Conservation (phyloP, 805 yeast species). For the Naumovozyma castellii region DNA sequence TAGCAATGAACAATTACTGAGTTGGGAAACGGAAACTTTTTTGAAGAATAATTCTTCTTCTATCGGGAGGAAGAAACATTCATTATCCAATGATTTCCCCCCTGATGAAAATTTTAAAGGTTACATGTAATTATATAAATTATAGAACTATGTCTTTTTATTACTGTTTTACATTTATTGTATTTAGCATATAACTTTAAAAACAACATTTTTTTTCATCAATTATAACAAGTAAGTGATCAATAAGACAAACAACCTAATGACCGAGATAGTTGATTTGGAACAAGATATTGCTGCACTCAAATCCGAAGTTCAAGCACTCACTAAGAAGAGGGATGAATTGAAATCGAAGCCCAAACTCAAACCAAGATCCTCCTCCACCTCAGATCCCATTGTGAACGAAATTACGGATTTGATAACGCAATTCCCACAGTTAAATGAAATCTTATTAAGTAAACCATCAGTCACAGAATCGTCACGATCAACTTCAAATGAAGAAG, state of each 20-base stretch:
- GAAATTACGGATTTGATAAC: slow-evolving; percentile 16
- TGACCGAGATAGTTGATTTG: slow-evolving; percentile 26
- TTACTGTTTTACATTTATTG: too few species aligned
- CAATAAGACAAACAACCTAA: slow-evolving; percentile 5
- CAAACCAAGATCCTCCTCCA: not conserved
- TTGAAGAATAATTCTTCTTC: not conserved
- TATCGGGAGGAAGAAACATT: too few species aligned
- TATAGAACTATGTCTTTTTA: too few species aligned
- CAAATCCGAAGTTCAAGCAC: slow-evolving; percentile 23
- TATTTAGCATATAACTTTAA: too few species aligned
- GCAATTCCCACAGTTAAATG: slow-evolving; percentile 18
- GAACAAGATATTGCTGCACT: slow-evolving; percentile 32
- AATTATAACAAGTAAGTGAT: too few species aligned
- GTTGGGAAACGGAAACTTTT: slow-evolving; percentile 3
- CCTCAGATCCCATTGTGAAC: slow-evolving; percentile 6
- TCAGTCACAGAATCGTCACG: not conserved
- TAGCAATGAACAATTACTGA: not conserved
- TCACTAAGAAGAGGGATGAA: slow-evolving; percentile 7
- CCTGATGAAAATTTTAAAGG: too few species aligned
- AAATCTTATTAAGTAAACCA: slow-evolving; percentile 8
- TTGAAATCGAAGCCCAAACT: slow-evolving; percentile 5
- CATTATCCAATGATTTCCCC: too few species aligned
- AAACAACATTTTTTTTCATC: too few species aligned
- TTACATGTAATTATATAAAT: too few species aligned
- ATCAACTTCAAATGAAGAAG: not conserved